Evolutionary conservation across 2,329 filamentous ascomycete genomes (phyloP), one percentile per base, ranked within the genome.

Genomic region (Sporothrix variecibatus): DNA sequence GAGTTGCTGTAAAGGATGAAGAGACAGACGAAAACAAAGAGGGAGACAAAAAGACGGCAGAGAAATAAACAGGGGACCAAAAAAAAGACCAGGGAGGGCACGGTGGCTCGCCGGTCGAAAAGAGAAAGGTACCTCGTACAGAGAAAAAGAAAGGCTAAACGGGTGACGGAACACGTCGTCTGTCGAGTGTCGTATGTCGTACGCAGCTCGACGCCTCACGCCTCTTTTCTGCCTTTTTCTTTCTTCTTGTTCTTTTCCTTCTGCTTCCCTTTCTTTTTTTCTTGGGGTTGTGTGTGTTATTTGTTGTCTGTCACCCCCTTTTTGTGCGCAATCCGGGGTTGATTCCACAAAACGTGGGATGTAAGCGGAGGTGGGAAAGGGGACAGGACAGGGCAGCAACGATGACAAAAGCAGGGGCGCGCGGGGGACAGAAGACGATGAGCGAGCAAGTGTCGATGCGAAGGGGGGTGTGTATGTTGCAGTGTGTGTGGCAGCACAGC

Each of bases 271-370:
- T n/a, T 12, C 7, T 43, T 11, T 9, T 65, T 65, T n/a, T 40
- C 20, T 26, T 53, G 46, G 65, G 51, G 28, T 40, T 64, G 5
- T n/a, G n/a, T n/a, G n/a, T n/a, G n/a, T 20, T 70, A 2, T 12
- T 20, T 43, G 43, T 49, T 49, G 43, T 49, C 43, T 49, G 43
- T 46, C 43, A 17, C 43, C 43, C 43, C 28, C 26, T 12, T 70
- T 56, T 70, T 71, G 49, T 60, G 68, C 68, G 68, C 31, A 58
- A 71, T 46, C 68, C 34, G 65, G 65, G 67, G 67, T 53, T 34
- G 67, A 53, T 51, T 23, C 49, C 49, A 70, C 49, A 70, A 70
- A 70, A 40, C 67, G 67, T 70, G 67, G 67, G 49, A 56, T 23
- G 9, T 15, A 67, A 46, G 40, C 38, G 40, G n/a, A 46, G 40